These are phyloP conservation scores for Logfia minima DNA, from an alignment of 129 eudicot genomes.

Conservation along the genomic window DNA sequence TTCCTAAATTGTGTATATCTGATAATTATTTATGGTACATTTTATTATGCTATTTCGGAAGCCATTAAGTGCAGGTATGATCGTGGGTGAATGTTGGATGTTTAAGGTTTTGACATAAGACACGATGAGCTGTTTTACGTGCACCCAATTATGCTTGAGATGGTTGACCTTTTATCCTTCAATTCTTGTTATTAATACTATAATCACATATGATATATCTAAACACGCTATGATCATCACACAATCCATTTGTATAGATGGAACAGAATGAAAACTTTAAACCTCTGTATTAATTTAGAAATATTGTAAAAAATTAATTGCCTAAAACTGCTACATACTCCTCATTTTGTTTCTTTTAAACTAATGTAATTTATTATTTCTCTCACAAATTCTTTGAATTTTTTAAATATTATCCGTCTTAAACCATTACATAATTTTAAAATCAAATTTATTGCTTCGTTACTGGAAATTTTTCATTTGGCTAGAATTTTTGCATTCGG, in stretches of 20 bases:
- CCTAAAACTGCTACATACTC: not conserved
- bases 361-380: not conserved
- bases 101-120: conserved; percentile 8
- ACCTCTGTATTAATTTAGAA: no score
- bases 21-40: no score
- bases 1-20: no score
- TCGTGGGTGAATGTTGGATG: conserved; percentile 19
- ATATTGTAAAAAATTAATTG: no score
- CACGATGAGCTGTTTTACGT: conserved; percentile 32
- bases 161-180: conserved; percentile 13
- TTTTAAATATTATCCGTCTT: no score
- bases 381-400: no score
- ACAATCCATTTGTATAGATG: no score
- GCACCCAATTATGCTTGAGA: conserved; percentile 22
- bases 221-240: not conserved
- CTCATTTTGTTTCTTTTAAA: not conserved
- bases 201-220: not conserved
- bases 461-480: no score
- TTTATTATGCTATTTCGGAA: not conserved
- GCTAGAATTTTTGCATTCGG: no score
- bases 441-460: no score
- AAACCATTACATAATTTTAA: no score
- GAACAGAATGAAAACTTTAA: no score
- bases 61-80: not conserved
- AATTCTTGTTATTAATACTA: not conserved